A percentile compares a stretch with the other conserved stretches of the same genome.
Evolutionary conservation across 345 rosid species (phyloP).

Genomic region (Draba incana): DNA sequence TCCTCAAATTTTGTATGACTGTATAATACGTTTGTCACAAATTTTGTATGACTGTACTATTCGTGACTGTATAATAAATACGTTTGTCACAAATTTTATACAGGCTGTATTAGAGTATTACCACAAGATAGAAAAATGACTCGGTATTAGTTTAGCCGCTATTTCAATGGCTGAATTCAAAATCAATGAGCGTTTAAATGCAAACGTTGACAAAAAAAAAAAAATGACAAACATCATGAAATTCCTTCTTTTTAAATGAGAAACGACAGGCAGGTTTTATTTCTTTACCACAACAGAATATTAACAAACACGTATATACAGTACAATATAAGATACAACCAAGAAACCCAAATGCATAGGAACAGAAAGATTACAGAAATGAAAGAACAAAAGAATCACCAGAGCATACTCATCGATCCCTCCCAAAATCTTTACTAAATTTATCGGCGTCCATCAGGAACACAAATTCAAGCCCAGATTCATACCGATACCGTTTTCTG

Average conservation of each 20-base stretch:
- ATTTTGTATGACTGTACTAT: too few relatives aligned
- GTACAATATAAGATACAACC: conserved; percentile 24
- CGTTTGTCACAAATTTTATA: too few relatives aligned
- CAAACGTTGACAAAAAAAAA: too few relatives aligned
- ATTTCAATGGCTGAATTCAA: too few relatives aligned
- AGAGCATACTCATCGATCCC: conserved; percentile 22
- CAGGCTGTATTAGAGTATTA: too few relatives aligned
- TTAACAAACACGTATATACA: neutral
- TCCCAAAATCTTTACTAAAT: neutral
- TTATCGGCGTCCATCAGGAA: neutral
- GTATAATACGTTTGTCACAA: too few relatives aligned
- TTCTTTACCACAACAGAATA: neutral
- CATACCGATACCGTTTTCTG: conserved; percentile 10
- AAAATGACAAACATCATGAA: too few relatives aligned
- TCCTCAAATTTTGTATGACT: too few relatives aligned
- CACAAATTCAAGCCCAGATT: neutral
- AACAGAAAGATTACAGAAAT: neutral
- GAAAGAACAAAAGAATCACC: conserved; percentile 36
- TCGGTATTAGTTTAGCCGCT: too few relatives aligned
- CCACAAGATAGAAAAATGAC: too few relatives aligned
- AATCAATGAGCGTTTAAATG: too few relatives aligned
- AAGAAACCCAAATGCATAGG: conserved; percentile 5
- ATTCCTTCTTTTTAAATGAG: conserved; percentile 13
- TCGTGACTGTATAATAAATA: too few relatives aligned
- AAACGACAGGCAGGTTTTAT: conserved; percentile 11